Percentiles rank a stretch among this genome's conserved stretches.
phyloP scores from a whole-genome alignment of 2,329 filamentous ascomycete species.

The Colletotrichum acutatum region DNA sequence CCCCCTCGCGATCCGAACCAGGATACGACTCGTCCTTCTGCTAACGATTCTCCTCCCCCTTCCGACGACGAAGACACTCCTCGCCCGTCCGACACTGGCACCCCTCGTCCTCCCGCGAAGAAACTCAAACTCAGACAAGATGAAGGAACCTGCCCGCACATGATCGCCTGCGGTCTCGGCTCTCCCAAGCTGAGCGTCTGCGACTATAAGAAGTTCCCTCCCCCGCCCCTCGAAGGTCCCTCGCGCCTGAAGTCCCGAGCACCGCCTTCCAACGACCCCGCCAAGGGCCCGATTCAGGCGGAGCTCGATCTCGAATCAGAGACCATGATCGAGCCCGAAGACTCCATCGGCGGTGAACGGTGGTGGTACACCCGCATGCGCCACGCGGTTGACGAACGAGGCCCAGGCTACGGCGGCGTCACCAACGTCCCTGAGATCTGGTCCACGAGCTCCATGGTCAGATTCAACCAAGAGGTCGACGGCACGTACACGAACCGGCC shows the following conservation, averaged over 20 bases:
- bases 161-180: constrained; percentile 1
- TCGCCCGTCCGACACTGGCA: not conserved
- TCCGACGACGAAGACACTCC: not conserved
- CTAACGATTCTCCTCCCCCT: not conserved
- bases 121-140: not conserved
- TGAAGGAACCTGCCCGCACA: not conserved
- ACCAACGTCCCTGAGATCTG: not conserved
- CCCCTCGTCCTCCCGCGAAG: not conserved
- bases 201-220: not conserved
- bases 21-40: not conserved
- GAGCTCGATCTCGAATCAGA: constrained; percentile 9
- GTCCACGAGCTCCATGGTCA: constrained; percentile 17
- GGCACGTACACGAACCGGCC: constrained; percentile 1
- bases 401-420: not conserved
- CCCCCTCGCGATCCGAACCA: not conserved
- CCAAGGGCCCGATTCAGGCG: not conserved
- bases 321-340: constrained; percentile 3
- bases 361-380: constrained; percentile 14
- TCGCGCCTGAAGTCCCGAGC: not conserved
- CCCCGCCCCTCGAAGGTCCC: not conserved
- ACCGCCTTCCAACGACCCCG: not conserved
- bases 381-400: not conserved
- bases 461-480: constrained; percentile 8
- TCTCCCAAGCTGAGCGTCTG: not conserved
- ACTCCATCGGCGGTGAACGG: not conserved